Evolutionary conservation across 768 basidiomycete genomes (phyloP), one percentile per base, ranked within the genome.

Genomic region (Boletus fagicola): DNA sequence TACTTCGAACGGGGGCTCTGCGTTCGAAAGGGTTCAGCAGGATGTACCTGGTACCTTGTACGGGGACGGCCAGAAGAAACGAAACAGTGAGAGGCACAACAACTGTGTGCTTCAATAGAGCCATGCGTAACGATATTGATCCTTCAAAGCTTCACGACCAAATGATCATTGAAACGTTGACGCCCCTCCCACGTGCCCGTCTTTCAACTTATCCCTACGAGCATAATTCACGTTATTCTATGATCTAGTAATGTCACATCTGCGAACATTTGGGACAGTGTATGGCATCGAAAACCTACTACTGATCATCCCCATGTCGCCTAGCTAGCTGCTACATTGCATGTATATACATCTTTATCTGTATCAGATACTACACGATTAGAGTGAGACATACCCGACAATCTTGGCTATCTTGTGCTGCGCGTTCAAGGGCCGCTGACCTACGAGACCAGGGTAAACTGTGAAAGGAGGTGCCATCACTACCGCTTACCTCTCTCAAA

Each of bases 21-120:
- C 49, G 8, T 30, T 40, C 3, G 60, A 62, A 51, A 53, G 46
- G 24, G 33, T 42, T n/a, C 56, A 58, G 22, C 65, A 53, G 12
- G 58, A 54, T 39, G 45, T 57, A 9, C 52, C 57, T 24, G 61
- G 57, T 35, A 24, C 59, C 35, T 36, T 54, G n/a, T 9, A 50
- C 2, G 52, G 30, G 11, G 63, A 66, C 10, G 65, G 61, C 50
- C 58, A 59, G 56, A 74, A 66, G 65, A 72, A 63, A 62, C 67
- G 69, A 61, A 62, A 54, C 50, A 62, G 53, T 49, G 71, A 71
- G 24, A 74, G 65, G 50, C 53, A 62, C 11, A 58, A 53, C 12
- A 68, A 31, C 18, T 72, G 71, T 24, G 60, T 62, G 26, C 47
- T 74, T 30, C 71, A 72, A 53, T 74, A 55, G 61, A 28, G 28